These are phyloP conservation scores for Kingdonia uniflora DNA, from an alignment of 164 flowering plant species.

Conservation along the genomic window DNA sequence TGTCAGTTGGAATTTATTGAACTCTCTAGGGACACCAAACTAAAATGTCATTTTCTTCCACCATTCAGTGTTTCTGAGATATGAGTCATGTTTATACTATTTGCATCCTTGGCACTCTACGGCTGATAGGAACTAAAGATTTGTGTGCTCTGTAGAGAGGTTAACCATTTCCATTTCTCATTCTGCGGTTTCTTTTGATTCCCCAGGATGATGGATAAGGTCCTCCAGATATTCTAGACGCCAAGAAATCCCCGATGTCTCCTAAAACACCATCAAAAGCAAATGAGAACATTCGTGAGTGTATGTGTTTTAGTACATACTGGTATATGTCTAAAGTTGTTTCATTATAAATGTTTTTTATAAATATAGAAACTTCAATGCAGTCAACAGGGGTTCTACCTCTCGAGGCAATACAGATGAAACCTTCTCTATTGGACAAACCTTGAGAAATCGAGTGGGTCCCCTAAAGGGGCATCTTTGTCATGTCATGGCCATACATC, in stretches of 20 bases:
- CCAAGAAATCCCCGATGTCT: conserved; percentile 46
- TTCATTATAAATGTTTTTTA: not conserved
- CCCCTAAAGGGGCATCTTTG: conserved; percentile 88
- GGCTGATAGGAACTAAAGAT: too few species aligned
- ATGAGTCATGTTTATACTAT: too few species aligned
- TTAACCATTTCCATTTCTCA: not conserved
- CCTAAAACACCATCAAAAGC: conserved; percentile 42
- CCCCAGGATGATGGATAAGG: conserved; percentile 43
- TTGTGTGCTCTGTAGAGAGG: too few species aligned
- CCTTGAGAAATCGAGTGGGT: conserved; percentile 74
- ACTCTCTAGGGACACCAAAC: too few species aligned
- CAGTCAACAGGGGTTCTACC: conserved; percentile 34
- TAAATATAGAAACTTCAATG: conserved; percentile 11
- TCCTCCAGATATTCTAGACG: conserved; percentile 41
- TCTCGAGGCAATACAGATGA: conserved; percentile 40
- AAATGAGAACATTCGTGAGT: conserved; percentile 29
- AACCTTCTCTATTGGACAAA: conserved; percentile 75
- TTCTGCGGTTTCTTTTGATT: conserved; percentile 2
- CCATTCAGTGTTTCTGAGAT: too few species aligned
- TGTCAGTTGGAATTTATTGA: too few species aligned
- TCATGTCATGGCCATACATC: conserved; percentile 65
- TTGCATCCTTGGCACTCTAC: too few species aligned
- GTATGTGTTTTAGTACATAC: conserved; percentile 32
- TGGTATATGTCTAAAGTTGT: not conserved
- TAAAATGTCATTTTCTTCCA: too few species aligned